Percentiles rank a stretch among this genome's conserved stretches.
These are phyloP conservation scores for Venturiaceae sp. DNA, from an alignment of 2,329 filamentous ascomycete species.

Conservation along the genomic window DNA sequence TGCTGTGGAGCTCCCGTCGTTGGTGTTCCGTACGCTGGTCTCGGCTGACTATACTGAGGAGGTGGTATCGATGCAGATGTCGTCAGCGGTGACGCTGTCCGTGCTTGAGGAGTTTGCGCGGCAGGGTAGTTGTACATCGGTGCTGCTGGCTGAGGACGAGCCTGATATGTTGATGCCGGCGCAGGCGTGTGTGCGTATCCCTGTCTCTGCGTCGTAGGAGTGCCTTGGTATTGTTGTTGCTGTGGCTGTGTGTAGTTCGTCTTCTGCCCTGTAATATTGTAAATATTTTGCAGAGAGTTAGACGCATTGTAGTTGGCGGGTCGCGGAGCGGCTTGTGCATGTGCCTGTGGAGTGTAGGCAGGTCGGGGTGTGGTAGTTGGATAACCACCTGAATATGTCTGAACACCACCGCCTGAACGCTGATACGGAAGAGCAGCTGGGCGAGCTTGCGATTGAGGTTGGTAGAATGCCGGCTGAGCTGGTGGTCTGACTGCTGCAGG, in stretches of 20 bases:
- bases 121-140: conserved; percentile 3
- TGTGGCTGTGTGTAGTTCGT: background rate
- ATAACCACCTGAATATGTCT: conserved; percentile 3
- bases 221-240: background rate
- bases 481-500: background rate
- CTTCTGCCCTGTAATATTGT: conserved; percentile 3
- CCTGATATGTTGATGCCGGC: background rate
- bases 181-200: background rate
- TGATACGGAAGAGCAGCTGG: conserved; percentile 1
- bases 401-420: conserved; percentile 2
- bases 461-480: background rate
- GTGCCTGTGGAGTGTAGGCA: background rate
- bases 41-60: background rate
- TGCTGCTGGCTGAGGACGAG: background rate
- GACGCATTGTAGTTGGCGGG: background rate
- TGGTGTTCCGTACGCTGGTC: background rate
- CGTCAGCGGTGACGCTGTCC: background rate
- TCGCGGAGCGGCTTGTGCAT: background rate
- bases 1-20: background rate
- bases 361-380: background rate
- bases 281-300: background rate
- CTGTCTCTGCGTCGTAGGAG: background rate
- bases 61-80: background rate
- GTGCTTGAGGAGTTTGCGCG: background rate
- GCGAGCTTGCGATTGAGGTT: background rate